Evolutionary conservation across 768 basidiomycete genomes (phyloP).

Genomic region (Strobilomyces dryophilus): DNA sequence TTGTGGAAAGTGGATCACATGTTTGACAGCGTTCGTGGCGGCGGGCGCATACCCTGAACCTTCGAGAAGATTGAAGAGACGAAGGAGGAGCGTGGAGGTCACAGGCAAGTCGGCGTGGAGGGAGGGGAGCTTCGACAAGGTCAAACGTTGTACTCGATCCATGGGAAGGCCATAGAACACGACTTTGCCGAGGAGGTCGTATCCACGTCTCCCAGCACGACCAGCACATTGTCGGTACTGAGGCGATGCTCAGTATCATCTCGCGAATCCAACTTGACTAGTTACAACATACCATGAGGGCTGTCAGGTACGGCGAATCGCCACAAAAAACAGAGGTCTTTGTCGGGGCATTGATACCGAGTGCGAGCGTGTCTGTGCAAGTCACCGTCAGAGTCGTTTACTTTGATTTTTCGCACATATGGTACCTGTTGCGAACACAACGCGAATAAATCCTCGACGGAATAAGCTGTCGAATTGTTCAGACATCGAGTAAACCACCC

Average conservation of each 20-base stretch:
- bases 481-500: background rate
- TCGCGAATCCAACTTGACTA: background rate
- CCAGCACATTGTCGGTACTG: slow-evolving; percentile 74
- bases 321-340: slow-evolving; percentile 63
- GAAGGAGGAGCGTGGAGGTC: slow-evolving; percentile 59
- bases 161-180: slow-evolving; percentile 67
- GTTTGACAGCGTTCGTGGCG: slow-evolving; percentile 47
- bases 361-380: slow-evolving; percentile 55
- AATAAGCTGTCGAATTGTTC: slow-evolving; percentile 35
- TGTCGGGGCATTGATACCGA: slow-evolving; percentile 73
- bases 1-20: slow-evolving; percentile 53
- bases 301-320: slow-evolving; percentile 57
- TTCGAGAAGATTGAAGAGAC: slow-evolving; percentile 61
- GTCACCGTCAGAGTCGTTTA: background rate
- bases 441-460: slow-evolving; percentile 56
- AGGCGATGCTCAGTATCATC: background rate
- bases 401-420: background rate
- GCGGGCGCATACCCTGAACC: slow-evolving; percentile 51
- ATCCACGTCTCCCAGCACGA: slow-evolving; percentile 69
- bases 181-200: slow-evolving; percentile 65
- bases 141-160: slow-evolving; percentile 58
- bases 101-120: slow-evolving; percentile 63
- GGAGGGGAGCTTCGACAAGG: slow-evolving; percentile 59
- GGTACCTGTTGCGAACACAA: slow-evolving; percentile 60
- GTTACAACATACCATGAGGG: slow-evolving; percentile 47